Evolutionary conservation across 164 flowering plant species (phyloP).

Genomic region (Tetracentron sinense): DNA sequence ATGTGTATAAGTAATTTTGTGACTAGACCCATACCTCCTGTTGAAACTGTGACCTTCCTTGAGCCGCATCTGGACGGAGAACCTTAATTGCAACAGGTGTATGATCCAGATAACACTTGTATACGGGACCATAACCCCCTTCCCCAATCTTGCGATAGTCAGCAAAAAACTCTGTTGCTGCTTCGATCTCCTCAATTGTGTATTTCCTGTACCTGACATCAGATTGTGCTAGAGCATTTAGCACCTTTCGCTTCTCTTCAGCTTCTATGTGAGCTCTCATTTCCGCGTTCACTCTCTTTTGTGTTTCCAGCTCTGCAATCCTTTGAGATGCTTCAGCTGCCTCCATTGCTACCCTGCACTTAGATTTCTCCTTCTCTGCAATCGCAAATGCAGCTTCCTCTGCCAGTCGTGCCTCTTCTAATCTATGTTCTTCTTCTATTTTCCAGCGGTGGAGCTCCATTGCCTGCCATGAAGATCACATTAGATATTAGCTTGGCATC

Average conservation of each 20-base stretch:
- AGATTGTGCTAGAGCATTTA: constrained; percentile 24
- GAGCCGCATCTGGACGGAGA: constrained; percentile 77
- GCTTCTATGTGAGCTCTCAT: constrained; percentile 55
- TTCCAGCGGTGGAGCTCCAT: constrained; percentile 56
- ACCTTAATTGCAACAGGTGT: constrained; percentile 75
- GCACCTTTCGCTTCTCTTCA: constrained; percentile 48
- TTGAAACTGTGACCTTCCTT: constrained; percentile 75
- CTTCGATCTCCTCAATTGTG: constrained; percentile 63
- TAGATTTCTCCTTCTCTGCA: constrained; percentile 59
- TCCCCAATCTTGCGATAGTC: constrained; percentile 65
- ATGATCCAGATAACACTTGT: constrained; percentile 55
- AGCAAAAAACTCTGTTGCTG: constrained; percentile 51
- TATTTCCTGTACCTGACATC: constrained; percentile 61
- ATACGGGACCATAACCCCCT: constrained; percentile 85
- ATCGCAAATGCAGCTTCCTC: constrained; percentile 63
- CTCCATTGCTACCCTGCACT: constrained; percentile 55
- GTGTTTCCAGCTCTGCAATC: constrained; percentile 68
- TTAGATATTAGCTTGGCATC: background rate
- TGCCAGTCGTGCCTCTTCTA: constrained; percentile 53
- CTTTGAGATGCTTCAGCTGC: constrained; percentile 59
- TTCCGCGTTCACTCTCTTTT: constrained; percentile 60
- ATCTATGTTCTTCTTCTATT: constrained; percentile 46
- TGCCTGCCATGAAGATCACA: constrained; percentile 31
- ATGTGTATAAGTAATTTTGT: background rate
- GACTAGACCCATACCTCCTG: constrained; percentile 43